A percentile compares a stretch with the other conserved stretches of the same genome.
Conservation (phyloP, 2,329 filamentous ascomycete genomes). For the Diaporthe aspalathi region DNA sequence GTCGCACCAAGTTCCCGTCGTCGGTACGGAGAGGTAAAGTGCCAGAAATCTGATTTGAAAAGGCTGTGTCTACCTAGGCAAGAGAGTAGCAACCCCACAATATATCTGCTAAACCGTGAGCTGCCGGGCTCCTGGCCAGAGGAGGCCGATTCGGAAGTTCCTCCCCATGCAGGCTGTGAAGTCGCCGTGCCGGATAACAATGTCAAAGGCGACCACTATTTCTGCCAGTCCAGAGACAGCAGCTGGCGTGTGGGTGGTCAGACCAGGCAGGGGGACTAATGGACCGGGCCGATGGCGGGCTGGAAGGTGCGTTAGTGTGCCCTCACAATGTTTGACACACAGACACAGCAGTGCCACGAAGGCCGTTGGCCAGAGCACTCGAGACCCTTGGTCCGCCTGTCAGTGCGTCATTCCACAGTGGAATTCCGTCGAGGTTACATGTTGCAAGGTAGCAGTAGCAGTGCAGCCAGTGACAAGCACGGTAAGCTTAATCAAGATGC, state of each 20-base stretch:
- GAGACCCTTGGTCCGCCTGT: neutral
- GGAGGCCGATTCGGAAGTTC: neutral
- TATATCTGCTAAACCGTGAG: neutral
- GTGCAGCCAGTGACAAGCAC: neutral
- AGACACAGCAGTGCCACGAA: neutral
- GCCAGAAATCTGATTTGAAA: too few species aligned
- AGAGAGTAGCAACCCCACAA: neutral
- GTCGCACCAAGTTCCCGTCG: neutral
- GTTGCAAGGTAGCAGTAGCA: neutral
- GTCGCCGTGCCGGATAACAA: neutral
- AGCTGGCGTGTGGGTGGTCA: neutral
- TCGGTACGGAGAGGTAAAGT: neutral
- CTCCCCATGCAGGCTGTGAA: neutral
- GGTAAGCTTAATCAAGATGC: neutral
- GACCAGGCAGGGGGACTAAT: neutral
- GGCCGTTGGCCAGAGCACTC: neutral
- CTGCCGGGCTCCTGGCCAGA: neutral
- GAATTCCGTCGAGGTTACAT: conserved; percentile 1
- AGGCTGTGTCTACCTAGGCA: neutral
- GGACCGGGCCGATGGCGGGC: conserved; percentile 1
- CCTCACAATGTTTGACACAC: neutral
- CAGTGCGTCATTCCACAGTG: neutral
- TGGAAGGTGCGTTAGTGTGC: neutral
- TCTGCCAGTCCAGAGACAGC: neutral
- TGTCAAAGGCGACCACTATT: neutral